Evolutionary conservation across 2,329 filamentous ascomycete species (phyloP), one percentile per base, ranked within the genome.

Genomic region (Xylariomycetidae sp.): DNA sequence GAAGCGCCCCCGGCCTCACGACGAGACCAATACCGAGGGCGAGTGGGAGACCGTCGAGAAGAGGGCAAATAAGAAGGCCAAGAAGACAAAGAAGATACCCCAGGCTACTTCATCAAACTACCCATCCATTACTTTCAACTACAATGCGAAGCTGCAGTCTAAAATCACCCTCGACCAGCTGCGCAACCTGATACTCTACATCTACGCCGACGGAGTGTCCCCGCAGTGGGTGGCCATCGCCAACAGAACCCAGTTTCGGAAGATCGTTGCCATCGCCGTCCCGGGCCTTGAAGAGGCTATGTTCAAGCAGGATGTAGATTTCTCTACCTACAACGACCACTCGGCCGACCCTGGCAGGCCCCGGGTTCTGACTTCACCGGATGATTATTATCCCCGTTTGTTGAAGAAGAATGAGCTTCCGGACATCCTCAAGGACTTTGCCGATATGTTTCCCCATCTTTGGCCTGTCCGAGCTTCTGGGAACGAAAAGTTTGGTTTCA

Each of bases 391-490:
- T 48, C 79, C 76, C 2, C 68, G 67, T 13, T 49, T 60, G 13
- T 61, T 83, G 17, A 61, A 65, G 23, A 62, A 62, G 36, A 69
- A 74, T 3, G 58, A 60, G 16, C 56, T 82, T 15, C 67, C 77
- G 1, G 56, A 65, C 14, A 64, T 70, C 9, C 50, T 87, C 23
- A 67, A 76, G 52, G 77, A 80, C 1, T 75, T 95, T 38, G 79
- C 83, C 25, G 76, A 85, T 38, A 85, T 95, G 56, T 96, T 98
- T 46, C 70, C 79, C 7, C 82, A 92, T 49, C 65, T 95, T 24
- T 95, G 92, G 88, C 90, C 89, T 8, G 76, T 95, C 37, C 84
- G 79, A 54, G 84, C 87, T 0, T 85, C 87, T 3, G 92, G 89
- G 4, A 90, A 96, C 56, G 82, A 87, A 45, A 85, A 79, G 54